Percentiles rank a stretch among this genome's conserved stretches.
Evolutionary conservation across 345 rosid genomes (phyloP).

Genomic region (Brassica carinata): DNA sequence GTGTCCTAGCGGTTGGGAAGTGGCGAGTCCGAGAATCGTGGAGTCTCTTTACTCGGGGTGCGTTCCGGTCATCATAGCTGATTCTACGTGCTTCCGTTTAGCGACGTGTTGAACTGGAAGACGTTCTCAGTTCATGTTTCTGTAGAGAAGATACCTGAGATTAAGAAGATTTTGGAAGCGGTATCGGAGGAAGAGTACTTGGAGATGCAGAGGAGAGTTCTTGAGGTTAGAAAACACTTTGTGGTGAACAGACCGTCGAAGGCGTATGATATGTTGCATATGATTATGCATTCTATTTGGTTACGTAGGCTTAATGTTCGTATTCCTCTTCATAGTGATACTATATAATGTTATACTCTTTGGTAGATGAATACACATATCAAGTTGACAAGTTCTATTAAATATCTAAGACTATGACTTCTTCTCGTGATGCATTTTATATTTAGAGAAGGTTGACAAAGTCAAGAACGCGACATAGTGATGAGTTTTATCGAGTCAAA

Average conservation of each 20-base stretch:
- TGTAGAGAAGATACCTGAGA: slow-evolving; percentile 42
- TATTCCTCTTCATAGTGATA: slow-evolving; percentile 29
- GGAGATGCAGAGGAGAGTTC: slow-evolving; percentile 47
- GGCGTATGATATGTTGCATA: slow-evolving; percentile 62
- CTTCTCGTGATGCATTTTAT: background rate
- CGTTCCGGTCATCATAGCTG: slow-evolving; percentile 59
- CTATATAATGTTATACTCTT: background rate
- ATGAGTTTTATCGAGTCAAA: slow-evolving; percentile 23
- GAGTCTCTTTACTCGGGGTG: slow-evolving; percentile 57
- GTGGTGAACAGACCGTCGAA: slow-evolving; percentile 55
- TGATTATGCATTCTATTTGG: slow-evolving; percentile 76
- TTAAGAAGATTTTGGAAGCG: slow-evolving; percentile 51
- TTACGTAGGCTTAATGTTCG: slow-evolving; percentile 60
- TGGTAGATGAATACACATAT: slow-evolving; percentile 2
- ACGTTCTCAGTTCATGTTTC: slow-evolving; percentile 49
- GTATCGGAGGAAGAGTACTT: slow-evolving; percentile 39
- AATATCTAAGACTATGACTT: background rate
- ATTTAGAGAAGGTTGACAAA: slow-evolving; percentile 12
- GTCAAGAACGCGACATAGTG: slow-evolving; percentile 31
- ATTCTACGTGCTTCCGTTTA: slow-evolving; percentile 55
- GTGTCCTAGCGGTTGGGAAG: slow-evolving; percentile 74
- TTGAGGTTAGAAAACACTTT: slow-evolving; percentile 54
- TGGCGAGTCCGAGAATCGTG: slow-evolving; percentile 65
- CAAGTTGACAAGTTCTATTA: background rate
- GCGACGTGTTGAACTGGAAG: slow-evolving; percentile 68